Evolutionary conservation across 2,329 filamentous ascomycete species (phyloP).

Genomic region (Alternaria ethzedia): DNA sequence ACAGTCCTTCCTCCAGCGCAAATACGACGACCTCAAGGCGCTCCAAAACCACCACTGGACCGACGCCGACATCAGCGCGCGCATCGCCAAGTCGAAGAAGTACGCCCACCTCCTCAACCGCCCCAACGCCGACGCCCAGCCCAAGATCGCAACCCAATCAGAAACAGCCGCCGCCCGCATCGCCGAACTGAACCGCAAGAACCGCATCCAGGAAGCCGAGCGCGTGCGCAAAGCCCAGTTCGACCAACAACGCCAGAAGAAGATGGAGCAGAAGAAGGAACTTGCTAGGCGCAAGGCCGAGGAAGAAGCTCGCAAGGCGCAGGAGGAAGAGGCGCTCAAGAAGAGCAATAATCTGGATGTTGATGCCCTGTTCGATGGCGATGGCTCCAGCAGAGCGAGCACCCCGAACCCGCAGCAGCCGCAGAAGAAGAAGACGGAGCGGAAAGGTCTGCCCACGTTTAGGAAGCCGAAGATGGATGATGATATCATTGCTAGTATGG

Average conservation of each 20-base stretch:
- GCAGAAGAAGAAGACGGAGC: slow-evolving; percentile 62
- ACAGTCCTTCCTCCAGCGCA: slow-evolving; percentile 70
- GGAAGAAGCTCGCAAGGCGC: slow-evolving; percentile 57
- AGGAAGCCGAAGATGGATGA: slow-evolving; percentile 83
- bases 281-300: slow-evolving; percentile 57
- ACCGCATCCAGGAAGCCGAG: slow-evolving; percentile 84
- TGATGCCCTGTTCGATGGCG: slow-evolving; percentile 57
- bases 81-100: slow-evolving; percentile 71
- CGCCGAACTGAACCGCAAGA: slow-evolving; percentile 81
- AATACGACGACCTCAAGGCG: slow-evolving; percentile 80
- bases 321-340: slow-evolving; percentile 33
- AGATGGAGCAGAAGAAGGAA: slow-evolving; percentile 47
- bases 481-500: slow-evolving; percentile 87
- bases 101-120: slow-evolving; percentile 62
- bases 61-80: slow-evolving; percentile 79
- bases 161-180: slow-evolving; percentile 79
- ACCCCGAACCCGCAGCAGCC: slow-evolving; percentile 55
- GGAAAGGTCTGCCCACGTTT: slow-evolving; percentile 69
- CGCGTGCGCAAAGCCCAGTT: slow-evolving; percentile 90
- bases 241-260: slow-evolving; percentile 64
- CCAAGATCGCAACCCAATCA: slow-evolving; percentile 60
- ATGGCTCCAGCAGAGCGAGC: slow-evolving; percentile 49
- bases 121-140: slow-evolving; percentile 67
- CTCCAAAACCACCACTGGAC: slow-evolving; percentile 83
- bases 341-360: slow-evolving; percentile 44